These are phyloP conservation scores for Aspergillus awamori DNA, from an alignment of 2,329 filamentous ascomycete species.

Conservation along the genomic window DNA sequence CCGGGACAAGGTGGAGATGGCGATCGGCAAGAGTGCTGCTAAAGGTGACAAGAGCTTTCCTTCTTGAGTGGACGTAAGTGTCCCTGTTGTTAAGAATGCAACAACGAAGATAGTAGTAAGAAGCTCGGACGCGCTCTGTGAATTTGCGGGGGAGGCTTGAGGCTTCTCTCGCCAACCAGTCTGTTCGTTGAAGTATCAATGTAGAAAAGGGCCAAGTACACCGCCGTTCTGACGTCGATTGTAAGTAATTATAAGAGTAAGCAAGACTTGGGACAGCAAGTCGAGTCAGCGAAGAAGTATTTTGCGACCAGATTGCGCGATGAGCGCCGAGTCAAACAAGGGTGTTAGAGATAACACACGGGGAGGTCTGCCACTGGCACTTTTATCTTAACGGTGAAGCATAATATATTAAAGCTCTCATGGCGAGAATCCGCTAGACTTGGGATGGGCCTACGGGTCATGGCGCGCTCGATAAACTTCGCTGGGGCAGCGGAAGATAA, in stretches of 20 bases:
- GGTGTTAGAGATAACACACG: not conserved
- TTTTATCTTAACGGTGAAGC: not conserved
- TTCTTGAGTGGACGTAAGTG: not conserved
- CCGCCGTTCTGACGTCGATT: conserved; percentile 16
- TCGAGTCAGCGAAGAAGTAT: not conserved
- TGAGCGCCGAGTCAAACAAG: conserved; percentile 4
- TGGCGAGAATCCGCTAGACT: not conserved
- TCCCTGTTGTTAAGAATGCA: not conserved
- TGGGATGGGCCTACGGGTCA: not conserved
- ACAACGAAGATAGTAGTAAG: not conserved
- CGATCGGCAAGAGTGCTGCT: not conserved
- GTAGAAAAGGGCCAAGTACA: not conserved
- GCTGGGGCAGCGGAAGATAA: conserved; percentile 8
- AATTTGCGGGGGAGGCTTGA: not conserved
- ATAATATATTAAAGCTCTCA: conserved; percentile 7
- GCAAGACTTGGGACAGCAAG: conserved; percentile 1
- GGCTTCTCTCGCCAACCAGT: not conserved
- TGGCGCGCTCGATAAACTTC: conserved; percentile 9
- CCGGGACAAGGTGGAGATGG: not conserved
- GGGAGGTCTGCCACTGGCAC: not conserved
- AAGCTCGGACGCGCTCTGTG: not conserved
- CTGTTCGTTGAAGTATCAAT: not conserved
- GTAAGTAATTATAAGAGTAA: conserved; percentile 3
- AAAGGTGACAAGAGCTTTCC: not conserved
- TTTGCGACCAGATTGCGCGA: conserved; percentile 4